phyloP scores from a whole-genome alignment of 139 green algal species.

The Edaphochlamys debaryana region DNA sequence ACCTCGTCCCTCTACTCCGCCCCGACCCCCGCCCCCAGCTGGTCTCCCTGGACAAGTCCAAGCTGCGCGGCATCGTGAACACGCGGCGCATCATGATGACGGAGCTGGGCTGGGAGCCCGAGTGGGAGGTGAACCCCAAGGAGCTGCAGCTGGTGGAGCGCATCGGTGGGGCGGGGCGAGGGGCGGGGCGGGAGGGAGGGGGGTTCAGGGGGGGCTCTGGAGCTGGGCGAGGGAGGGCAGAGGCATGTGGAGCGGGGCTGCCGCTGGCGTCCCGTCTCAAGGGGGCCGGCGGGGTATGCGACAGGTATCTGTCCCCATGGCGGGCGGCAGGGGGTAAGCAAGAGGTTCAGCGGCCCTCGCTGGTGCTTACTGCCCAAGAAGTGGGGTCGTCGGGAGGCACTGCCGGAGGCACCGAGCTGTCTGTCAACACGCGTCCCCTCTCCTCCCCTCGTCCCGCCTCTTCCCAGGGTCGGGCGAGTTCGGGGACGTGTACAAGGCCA shows the following conservation, averaged over 20 bases:
- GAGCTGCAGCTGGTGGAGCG: constrained; percentile 80
- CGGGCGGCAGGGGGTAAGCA: no score
- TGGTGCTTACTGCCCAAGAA: no score
- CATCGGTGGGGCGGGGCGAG: constrained; percentile 45
- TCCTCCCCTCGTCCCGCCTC: neutral
- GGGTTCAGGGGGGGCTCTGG: neutral
- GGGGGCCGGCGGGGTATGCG: no score
- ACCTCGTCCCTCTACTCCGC: no score
- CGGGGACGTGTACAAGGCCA: constrained; percentile 90
- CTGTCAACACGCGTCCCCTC: no score
- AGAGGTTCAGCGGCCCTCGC: no score
- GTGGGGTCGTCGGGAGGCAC: no score
- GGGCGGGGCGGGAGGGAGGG: neutral
- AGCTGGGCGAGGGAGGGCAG: neutral
- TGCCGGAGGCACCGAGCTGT: no score
- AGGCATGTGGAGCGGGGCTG: neutral
- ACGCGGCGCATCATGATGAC: constrained; percentile 52
- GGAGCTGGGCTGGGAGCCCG: constrained; percentile 77
- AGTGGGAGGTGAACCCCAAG: constrained; percentile 91
- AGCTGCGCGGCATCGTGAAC: constrained; percentile 70
- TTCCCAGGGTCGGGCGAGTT: constrained; percentile 85
- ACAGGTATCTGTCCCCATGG: no score
- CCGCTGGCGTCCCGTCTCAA: no score
- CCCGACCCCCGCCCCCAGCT: constrained; percentile 52
- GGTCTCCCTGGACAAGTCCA: constrained; percentile 66